phyloP scores from a whole-genome alignment of 441 rosid genomes.

The Erysimum cheiri region DNA sequence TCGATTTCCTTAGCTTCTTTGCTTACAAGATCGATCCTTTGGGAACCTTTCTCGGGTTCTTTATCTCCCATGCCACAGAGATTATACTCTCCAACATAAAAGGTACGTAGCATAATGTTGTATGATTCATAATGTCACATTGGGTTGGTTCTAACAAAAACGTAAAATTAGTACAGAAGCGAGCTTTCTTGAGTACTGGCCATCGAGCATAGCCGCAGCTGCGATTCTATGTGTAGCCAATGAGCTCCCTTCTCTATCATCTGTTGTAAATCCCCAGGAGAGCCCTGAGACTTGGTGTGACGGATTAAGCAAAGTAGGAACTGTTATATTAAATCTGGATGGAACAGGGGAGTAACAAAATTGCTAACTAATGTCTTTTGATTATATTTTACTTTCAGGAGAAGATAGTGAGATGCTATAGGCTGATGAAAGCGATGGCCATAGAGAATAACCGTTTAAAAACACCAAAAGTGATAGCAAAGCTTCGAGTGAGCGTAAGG shows the following conservation, averaged over 20 bases:
- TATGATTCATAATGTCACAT: background rate
- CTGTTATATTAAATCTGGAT: background rate
- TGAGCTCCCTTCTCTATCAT: conserved; percentile 76
- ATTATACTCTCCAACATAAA: conserved; percentile 80
- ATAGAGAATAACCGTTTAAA: conserved; percentile 52
- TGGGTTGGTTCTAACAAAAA: conserved; percentile 19
- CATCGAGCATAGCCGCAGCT: conserved; percentile 93
- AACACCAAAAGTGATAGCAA: conserved; percentile 57
- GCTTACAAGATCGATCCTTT: conserved; percentile 84
- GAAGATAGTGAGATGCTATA: conserved; percentile 79
- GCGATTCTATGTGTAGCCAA: conserved; percentile 83
- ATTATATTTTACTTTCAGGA: conserved; percentile 58
- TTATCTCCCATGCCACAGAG: conserved; percentile 69
- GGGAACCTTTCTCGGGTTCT: conserved; percentile 62
- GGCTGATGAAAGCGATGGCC: conserved; percentile 72
- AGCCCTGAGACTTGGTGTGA: conserved; percentile 93
- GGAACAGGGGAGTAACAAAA: background rate
- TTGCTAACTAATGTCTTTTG: background rate
- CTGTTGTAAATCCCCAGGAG: conserved; percentile 57
- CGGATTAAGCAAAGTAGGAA: conserved; percentile 84
- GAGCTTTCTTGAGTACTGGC: conserved; percentile 83
- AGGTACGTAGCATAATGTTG: conserved; percentile 49
- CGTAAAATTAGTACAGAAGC: conserved; percentile 56
- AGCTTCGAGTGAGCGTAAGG: conserved; percentile 68
- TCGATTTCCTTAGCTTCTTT: conserved; percentile 78